phyloP scores from a whole-genome alignment of 2,329 filamentous ascomycete genomes.

The Aureobasidium sp. region DNA sequence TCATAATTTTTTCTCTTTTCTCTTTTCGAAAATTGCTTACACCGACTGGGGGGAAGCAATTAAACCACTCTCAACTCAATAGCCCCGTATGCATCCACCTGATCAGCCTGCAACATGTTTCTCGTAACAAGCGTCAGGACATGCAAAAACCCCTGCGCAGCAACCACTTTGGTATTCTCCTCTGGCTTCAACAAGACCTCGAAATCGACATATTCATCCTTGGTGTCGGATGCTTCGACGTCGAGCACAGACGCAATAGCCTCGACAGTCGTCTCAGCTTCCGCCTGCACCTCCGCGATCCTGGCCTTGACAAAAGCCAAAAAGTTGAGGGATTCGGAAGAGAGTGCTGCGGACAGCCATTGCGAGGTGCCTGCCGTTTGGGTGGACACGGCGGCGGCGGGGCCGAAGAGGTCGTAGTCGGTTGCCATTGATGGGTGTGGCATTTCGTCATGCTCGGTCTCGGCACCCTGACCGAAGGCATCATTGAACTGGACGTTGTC shows the following conservation, averaged over 20 bases:
- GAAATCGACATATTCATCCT: conserved; percentile 51
- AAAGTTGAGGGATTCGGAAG: conserved; percentile 57
- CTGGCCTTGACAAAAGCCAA: conserved; percentile 50
- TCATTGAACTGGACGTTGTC: neutral
- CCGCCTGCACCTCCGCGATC: conserved; percentile 32
- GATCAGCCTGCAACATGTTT: conserved; percentile 48
- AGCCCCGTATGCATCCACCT: conserved; percentile 40
- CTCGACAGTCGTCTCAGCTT: conserved; percentile 16
- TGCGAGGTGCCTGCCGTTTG: conserved; percentile 43
- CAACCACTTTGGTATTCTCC: conserved; percentile 51
- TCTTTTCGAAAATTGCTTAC: too few relatives aligned
- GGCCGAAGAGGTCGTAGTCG: conserved; percentile 40
- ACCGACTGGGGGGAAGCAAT: too few relatives aligned
- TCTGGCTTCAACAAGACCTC: conserved; percentile 58
- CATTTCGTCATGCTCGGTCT: neutral
- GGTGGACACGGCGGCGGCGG: conserved; percentile 41
- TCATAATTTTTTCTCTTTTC: too few relatives aligned
- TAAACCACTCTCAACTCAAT: neutral
- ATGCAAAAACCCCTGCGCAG: conserved; percentile 70
- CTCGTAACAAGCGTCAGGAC: conserved; percentile 57
- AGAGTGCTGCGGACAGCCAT: conserved; percentile 47
- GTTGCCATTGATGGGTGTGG: neutral
- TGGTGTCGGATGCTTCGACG: conserved; percentile 27
- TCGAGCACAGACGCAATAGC: conserved; percentile 1
- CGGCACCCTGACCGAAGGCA: neutral